Conservation (phyloP, 345 rosid species). For the Isatis tinctoria region DNA sequence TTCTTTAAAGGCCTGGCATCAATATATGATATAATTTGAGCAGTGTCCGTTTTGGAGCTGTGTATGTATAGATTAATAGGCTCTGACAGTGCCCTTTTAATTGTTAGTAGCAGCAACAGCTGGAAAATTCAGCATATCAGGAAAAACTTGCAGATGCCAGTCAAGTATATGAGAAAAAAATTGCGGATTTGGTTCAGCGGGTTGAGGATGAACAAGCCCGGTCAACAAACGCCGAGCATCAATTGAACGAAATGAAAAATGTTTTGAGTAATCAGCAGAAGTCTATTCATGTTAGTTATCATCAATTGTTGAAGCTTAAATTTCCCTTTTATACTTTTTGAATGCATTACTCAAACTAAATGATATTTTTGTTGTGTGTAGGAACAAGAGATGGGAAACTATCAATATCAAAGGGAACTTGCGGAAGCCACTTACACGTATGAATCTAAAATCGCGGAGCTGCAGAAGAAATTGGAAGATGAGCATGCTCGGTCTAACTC, state of each 20-base stretch:
- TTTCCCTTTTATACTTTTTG: background rate
- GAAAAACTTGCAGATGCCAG: conserved; percentile 67
- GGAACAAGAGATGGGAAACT: conserved; percentile 56
- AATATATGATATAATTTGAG: background rate
- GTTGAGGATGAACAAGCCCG: conserved; percentile 49
- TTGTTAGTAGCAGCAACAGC: conserved; percentile 61
- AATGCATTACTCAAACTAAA: conserved; percentile 4
- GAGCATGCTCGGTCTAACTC: conserved; percentile 41
- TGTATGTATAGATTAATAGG: background rate
- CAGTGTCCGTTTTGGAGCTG: background rate
- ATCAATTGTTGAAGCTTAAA: no score
- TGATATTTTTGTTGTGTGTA: conserved; percentile 32
- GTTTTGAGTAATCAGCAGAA: conserved; percentile 49
- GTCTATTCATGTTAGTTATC: conserved; percentile 51
- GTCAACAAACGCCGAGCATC: conserved; percentile 44
- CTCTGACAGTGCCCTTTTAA: conserved; percentile 34
- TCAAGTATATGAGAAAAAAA: conserved; percentile 73
- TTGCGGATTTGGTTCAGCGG: conserved; percentile 55
- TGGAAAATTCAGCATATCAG: conserved; percentile 61
- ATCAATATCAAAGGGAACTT: conserved; percentile 62
- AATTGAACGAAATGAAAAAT: conserved; percentile 44
- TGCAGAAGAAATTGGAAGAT: conserved; percentile 56
- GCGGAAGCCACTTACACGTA: conserved; percentile 59
- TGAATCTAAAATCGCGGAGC: conserved; percentile 64
- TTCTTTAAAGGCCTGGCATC: background rate